Conservation (phyloP, 2,329 filamentous ascomycete species). For the Exophiala mesophila region DNA sequence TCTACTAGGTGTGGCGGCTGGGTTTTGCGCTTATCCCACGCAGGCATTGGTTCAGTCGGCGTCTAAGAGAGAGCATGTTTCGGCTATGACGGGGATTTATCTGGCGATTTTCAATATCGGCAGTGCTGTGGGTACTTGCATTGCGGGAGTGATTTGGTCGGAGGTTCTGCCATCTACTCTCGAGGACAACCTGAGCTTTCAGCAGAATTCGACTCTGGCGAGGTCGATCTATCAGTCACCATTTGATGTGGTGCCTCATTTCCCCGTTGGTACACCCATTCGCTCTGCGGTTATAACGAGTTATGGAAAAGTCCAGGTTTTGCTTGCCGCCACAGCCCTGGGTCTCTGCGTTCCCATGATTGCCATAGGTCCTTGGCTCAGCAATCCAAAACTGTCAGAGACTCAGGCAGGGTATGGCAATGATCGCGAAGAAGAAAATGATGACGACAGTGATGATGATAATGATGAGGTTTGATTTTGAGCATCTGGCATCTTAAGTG, state of each 20-base stretch:
- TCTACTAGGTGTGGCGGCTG: conserved; percentile 58
- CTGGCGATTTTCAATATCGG: conserved; percentile 60
- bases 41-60: conserved; percentile 50
- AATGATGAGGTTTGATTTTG: too few relatives aligned
- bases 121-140: conserved; percentile 54
- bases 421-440: too few relatives aligned
- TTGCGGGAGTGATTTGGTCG: conserved; percentile 60
- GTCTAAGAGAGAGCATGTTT: conserved; percentile 51
- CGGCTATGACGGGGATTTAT: conserved; percentile 60
- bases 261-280: conserved; percentile 43
- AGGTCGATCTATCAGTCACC: conserved; percentile 39
- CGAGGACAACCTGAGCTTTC: conserved; percentile 28
- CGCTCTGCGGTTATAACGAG: conserved; percentile 41
- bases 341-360: conserved; percentile 45
- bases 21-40: conserved; percentile 54
- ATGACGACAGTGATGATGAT: too few relatives aligned
- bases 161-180: conserved; percentile 51
- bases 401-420: too few relatives aligned
- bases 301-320: conserved; percentile 43
- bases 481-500: too few relatives aligned
- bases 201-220: conserved; percentile 39
- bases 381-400: conserved; percentile 44
- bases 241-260: conserved; percentile 33
- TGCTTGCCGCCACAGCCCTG: conserved; percentile 49
- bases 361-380: conserved; percentile 41